phyloP scores from a whole-genome alignment of 2,329 filamentous ascomycete species.

The Aureobasidium subglaciale region DNA sequence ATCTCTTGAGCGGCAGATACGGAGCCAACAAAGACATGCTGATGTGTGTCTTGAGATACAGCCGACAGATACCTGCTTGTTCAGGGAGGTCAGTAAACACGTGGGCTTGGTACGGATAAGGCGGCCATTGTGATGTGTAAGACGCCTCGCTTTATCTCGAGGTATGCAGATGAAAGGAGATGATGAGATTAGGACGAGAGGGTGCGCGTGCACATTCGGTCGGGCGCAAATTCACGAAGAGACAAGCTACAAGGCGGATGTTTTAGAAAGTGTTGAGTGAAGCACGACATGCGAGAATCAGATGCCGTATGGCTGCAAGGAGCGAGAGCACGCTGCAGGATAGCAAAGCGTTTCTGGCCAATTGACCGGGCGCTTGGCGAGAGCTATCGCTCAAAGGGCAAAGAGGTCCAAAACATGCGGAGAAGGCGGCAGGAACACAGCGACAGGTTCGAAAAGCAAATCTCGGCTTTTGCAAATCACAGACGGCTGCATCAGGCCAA shows the following conservation, averaged over 20 bases:
- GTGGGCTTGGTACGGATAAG: slow-evolving; percentile 5
- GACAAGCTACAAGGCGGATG: background rate
- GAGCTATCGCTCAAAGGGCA: background rate
- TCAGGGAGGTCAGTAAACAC: background rate
- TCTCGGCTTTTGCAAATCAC: slow-evolving; percentile 7
- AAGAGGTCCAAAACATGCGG: background rate
- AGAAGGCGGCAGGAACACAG: slow-evolving; percentile 9
- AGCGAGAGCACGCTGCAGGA: background rate
- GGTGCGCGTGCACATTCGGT: background rate
- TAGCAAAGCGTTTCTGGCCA: background rate
- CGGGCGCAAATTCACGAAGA: background rate
- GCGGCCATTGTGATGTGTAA: background rate
- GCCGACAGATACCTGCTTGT: background rate
- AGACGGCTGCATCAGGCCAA: background rate
- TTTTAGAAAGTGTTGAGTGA: background rate
- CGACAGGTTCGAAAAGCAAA: background rate
- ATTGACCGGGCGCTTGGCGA: background rate
- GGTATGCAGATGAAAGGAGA: slow-evolving; percentile 9
- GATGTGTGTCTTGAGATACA: background rate
- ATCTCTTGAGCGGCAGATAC: background rate
- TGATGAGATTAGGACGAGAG: background rate
- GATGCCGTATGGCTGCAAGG: slow-evolving; percentile 2
- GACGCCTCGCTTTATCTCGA: slow-evolving; percentile 1
- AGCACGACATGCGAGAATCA: background rate
- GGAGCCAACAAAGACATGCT: background rate